Base-by-base conservation (phyloP, 1,284 basidiomycete species). In the Taiwanofungus camphoratus region DNA sequence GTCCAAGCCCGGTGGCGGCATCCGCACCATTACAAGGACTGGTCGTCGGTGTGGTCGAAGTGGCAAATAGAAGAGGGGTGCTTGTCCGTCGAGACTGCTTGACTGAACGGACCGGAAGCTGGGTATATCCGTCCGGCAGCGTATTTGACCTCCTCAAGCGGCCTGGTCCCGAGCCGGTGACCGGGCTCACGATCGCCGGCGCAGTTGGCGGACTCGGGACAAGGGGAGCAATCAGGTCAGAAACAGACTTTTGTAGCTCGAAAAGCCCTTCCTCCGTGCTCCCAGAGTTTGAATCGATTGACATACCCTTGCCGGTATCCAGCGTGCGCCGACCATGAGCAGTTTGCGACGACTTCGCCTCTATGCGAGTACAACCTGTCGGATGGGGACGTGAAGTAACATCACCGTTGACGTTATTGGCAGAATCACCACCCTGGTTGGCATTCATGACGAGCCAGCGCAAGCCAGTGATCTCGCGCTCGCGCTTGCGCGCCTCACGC, bases 391-490 rank as follows among this genome's bases (percentile, higher is more conserved):
- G 9, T 16, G 9, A 7, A 12, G 31, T 34, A 35, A 9, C 29
- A 19, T 12, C 46, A 9, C 33, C 32, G 48, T 48, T 50, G 20
- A 48, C 48, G 39, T 48, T 43, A 5, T 50, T 41, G 19, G 46
- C 40, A 1, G 50, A 48, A n/a, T n/a, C n/a, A 30, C 20, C 36
- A 6, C n/a, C 39, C 20, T 13, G 39, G 20, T 37, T 49, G 19
- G 56, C 49, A 47, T 74, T 66, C 44, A 71, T 63, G 36, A 75
- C 64, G 15, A 75, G 64, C 68, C 69, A 75, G 24, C 68, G 63
- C 30, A 75, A 58, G 15, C 74, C 73, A 41, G 68, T 67, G 36
- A 76, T 68, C 55, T 75, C 74, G 43, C 64, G 57, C 50, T 66
- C 71, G 51, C 67, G 66, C 52, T 67, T 65, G 22, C 60, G 59